These are phyloP conservation scores for Schizochytrium sp. DNA, from an alignment of 108 stramenopile genomes.

Conservation along the genomic window DNA sequence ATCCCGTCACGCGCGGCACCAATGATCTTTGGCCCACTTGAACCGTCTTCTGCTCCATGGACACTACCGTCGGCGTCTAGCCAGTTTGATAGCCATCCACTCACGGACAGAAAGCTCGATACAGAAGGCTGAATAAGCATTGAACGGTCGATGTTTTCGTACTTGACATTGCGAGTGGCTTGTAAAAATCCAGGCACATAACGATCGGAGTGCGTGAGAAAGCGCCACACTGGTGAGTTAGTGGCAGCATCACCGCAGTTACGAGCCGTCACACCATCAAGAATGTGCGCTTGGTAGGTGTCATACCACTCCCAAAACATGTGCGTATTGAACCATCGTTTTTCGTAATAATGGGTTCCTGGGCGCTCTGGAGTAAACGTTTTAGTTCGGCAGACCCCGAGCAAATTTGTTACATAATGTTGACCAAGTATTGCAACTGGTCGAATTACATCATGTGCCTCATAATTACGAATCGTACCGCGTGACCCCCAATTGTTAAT, in stretches of 20 bases:
- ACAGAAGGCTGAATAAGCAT: neutral
- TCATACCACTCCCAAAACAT: slow-evolving; percentile 9
- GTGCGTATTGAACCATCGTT: neutral
- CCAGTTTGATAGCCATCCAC: neutral
- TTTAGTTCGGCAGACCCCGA: neutral
- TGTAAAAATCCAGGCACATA: slow-evolving; percentile 28
- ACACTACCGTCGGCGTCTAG: slow-evolving; percentile 40
- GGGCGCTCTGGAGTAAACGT: neutral
- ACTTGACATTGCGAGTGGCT: neutral
- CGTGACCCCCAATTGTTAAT: slow-evolving; percentile 40
- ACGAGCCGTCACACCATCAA: neutral
- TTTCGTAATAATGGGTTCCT: neutral
- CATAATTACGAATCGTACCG: neutral
- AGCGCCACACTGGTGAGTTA: neutral
- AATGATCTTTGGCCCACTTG: neutral
- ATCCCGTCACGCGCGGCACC: slow-evolving; percentile 21
- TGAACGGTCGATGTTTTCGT: neutral
- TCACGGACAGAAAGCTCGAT: neutral
- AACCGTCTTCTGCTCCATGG: neutral
- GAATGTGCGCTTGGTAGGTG: slow-evolving; percentile 6
- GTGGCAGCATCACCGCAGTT: slow-evolving; percentile 1
- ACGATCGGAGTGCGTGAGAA: slow-evolving; percentile 14
- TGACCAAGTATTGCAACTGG: neutral
- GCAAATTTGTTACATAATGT: slow-evolving; percentile 10
- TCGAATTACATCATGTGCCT: slow-evolving; percentile 15